Evolutionary conservation across 2,329 filamentous ascomycete genomes (phyloP).

Genomic region (Colletotrichum sp.): DNA sequence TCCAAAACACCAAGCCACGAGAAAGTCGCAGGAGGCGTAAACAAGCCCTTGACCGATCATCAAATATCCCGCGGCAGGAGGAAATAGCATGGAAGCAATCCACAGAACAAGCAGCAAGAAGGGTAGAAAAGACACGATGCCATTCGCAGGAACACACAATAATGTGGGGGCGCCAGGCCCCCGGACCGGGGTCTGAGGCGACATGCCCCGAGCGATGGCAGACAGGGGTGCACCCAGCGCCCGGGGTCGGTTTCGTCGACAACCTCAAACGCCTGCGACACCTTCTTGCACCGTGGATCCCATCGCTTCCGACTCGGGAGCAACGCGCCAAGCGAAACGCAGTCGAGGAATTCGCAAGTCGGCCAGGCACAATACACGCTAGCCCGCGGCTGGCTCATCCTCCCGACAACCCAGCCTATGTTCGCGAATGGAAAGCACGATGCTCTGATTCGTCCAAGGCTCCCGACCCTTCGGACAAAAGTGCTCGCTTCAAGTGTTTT

Average conservation of each 20-base stretch:
- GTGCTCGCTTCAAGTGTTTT: background rate
- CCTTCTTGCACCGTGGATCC: slow-evolving; percentile 1
- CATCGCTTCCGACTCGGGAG: background rate
- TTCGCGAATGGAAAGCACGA: background rate
- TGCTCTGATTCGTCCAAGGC: background rate
- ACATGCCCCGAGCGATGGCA: background rate
- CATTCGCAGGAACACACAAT: background rate
- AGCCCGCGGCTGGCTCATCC: background rate
- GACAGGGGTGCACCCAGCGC: slow-evolving; percentile 3
- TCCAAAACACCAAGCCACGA: background rate
- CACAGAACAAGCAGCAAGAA: background rate
- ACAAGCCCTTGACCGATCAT: background rate
- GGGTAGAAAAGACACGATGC: background rate
- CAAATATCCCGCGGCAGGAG: background rate
- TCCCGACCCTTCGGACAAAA: background rate
- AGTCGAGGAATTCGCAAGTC: background rate
- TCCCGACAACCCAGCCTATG: background rate
- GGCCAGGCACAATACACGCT: background rate
- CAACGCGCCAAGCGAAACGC: slow-evolving; percentile 14
- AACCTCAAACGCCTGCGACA: slow-evolving; percentile 21
- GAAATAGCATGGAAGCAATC: background rate
- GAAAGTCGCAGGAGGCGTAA: background rate
- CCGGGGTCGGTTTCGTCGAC: slow-evolving; percentile 10
- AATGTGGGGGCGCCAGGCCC: background rate
- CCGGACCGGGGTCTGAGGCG: background rate